Evolutionary conservation across 1,139 yeast genomes (phyloP).

Genomic region (Candida mesenterica): DNA sequence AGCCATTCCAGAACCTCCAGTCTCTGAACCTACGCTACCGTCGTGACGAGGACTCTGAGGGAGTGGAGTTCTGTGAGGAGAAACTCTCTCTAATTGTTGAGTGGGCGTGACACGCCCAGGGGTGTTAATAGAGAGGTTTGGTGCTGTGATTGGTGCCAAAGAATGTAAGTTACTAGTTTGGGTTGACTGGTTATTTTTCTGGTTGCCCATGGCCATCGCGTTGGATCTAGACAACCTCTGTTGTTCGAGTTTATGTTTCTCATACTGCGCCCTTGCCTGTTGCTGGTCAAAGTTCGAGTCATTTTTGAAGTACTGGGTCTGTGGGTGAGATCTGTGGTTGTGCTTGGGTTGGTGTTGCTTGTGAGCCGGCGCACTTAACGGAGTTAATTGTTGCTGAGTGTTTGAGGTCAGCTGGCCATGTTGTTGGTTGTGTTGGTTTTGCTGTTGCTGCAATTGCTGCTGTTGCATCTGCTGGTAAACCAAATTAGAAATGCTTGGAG

Average conservation of each 20-base stretch:
- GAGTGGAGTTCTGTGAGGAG: constrained; percentile 8
- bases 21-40: constrained; percentile 2
- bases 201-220: constrained; percentile 7
- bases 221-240: constrained; percentile 7
- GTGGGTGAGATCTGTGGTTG: constrained; percentile 6
- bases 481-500: constrained; percentile 16
- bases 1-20: constrained; percentile 2
- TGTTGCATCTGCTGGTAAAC: constrained; percentile 12
- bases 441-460: constrained; percentile 13
- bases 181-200: constrained; percentile 5
- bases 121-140: constrained; percentile 2
- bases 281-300: constrained; percentile 22
- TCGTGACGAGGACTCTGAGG: constrained; percentile 7
- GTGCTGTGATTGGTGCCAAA: constrained; percentile 8
- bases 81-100: constrained; percentile 5
- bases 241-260: constrained; percentile 21
- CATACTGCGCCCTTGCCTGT: constrained; percentile 27
- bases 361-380: constrained; percentile 1
- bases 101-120: constrained; percentile 5
- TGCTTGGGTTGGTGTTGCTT: constrained; percentile 6
- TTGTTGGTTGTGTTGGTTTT: constrained; percentile 9
- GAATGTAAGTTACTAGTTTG: constrained; percentile 3
- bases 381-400: constrained; percentile 10
- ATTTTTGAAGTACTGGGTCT: constrained; percentile 4
- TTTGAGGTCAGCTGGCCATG: too few relatives aligned